phyloP scores from a whole-genome alignment of 2,329 filamentous ascomycete genomes.

The Penicillium sp. region DNA sequence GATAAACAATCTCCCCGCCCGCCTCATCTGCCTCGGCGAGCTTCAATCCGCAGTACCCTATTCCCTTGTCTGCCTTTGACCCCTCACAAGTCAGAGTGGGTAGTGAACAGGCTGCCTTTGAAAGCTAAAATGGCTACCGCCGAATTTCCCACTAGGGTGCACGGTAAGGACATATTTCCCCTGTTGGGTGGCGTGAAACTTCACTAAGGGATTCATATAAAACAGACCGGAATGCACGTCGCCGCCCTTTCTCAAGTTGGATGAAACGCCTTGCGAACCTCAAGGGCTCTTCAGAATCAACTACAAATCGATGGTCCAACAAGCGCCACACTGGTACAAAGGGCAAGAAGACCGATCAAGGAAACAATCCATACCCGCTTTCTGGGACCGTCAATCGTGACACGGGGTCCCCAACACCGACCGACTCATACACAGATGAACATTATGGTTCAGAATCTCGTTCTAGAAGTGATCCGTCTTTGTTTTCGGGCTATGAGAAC shows the following conservation, averaged over 20 bases:
- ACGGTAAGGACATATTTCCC: constrained; percentile 40
- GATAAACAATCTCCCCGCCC: constrained; percentile 26
- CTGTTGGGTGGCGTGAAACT: constrained; percentile 8
- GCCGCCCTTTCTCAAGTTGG: constrained; percentile 86
- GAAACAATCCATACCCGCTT: constrained; percentile 90
- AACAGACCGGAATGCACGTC: constrained; percentile 69
- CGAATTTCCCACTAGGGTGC: constrained; percentile 41
- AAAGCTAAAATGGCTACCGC: constrained; percentile 32
- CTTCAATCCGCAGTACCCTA: background rate
- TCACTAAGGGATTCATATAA: constrained; percentile 21
- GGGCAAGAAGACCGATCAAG: constrained; percentile 62
- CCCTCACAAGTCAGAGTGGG: constrained; percentile 3
- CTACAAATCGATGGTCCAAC: constrained; percentile 39
- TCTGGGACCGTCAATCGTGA: constrained; percentile 60
- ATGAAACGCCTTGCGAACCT: constrained; percentile 91
- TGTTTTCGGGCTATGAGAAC: constrained; percentile 60
- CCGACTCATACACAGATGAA: constrained; percentile 52
- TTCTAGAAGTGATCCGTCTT: constrained; percentile 59
- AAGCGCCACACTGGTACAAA: constrained; percentile 37
- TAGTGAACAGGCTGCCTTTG: background rate
- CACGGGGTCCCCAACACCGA: constrained; percentile 45
- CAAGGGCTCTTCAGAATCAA: constrained; percentile 66
- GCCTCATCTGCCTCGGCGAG: constrained; percentile 16
- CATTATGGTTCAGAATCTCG: constrained; percentile 54
- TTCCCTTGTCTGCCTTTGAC: constrained; percentile 9